Conservation (phyloP, 345 rosid genomes). For the Salix viminalis region DNA sequence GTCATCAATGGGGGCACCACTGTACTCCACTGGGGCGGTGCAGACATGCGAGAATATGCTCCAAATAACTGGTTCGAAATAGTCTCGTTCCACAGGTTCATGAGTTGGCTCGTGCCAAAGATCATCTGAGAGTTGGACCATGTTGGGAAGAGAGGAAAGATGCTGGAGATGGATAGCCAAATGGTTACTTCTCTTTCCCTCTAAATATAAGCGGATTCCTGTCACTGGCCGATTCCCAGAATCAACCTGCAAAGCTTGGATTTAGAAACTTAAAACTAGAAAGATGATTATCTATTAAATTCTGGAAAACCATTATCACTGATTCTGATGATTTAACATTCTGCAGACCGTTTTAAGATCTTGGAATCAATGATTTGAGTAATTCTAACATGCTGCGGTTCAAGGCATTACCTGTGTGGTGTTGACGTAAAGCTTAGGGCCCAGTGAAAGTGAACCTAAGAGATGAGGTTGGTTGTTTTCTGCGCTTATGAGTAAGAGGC, state of each 20-base stretch:
- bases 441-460: conserved; percentile 88
- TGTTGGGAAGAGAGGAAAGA: conserved; percentile 59
- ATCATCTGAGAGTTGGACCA: conserved; percentile 58
- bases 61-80: conserved; percentile 85
- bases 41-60: conserved; percentile 87
- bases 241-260: conserved; percentile 51
- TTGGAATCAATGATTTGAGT: background rate
- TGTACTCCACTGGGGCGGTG: conserved; percentile 73
- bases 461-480: conserved; percentile 62
- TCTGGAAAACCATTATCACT: background rate
- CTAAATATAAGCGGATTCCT: conserved; percentile 82
- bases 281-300: background rate
- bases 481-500: conserved; percentile 69
- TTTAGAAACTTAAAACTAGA: conserved; percentile 5
- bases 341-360: background rate
- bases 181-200: conserved; percentile 87
- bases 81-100: conserved; percentile 53
- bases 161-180: conserved; percentile 90
- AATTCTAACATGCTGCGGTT: conserved; percentile 2
- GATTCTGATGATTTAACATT: background rate
- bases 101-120: conserved; percentile 41
- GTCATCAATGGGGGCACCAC: conserved; percentile 58
- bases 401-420: conserved; percentile 48
- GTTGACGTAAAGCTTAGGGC: conserved; percentile 86
- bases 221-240: conserved; percentile 77